Evolutionary conservation across 768 basidiomycete species (phyloP), one percentile per base, ranked within the genome.

Genomic region (Lactarius pseudohatsudake): DNA sequence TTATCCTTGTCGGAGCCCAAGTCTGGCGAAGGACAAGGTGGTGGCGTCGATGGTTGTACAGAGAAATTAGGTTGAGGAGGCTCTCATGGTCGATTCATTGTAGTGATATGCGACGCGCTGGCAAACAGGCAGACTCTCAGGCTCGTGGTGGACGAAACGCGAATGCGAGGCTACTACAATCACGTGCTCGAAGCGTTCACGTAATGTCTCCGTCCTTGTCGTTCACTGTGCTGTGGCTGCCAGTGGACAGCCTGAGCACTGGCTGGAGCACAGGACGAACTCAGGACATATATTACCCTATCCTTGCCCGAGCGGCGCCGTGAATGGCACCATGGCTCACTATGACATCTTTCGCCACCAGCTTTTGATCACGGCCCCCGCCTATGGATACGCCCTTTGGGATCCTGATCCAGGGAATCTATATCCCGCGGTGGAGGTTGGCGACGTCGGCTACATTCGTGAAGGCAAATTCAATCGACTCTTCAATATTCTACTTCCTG

Each of bases 1-100:
- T 71, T 71, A 41, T 71, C 70, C 62, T 71, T 71, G 65, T 71
- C 70, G 8, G 69, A 70, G 45, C 69, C 64, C 7, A 47, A 30
- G 15, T 69, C 68, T 13, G 70, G 68, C 0, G 70, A 69, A 20
- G 58, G 61, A 36, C 16, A 28, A 18, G 58, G 50, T 45, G 59
- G 64, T 38, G 59, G 41, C 2, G 64, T 59, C 11, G 38, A 26
- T 28, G 61, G 57, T 10, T 36, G 63, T 18, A 38, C 53, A 34
- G 53, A 54, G 41, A 59, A 32, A 71, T 69, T 32, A 69, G 68
- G 30, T 56, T 64, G 58, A 69, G 68, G 34, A 71, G 59, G 47
- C 70, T 71, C 11, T 18, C 70, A 28, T 1, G 70, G 68, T 22
- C 70, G 70, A 30, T 60, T 66, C 70, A 70, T 70, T 20, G 18